Evolutionary conservation across 2,329 filamentous ascomycete species (phyloP).

Genomic region (Beauveria varroae): DNA sequence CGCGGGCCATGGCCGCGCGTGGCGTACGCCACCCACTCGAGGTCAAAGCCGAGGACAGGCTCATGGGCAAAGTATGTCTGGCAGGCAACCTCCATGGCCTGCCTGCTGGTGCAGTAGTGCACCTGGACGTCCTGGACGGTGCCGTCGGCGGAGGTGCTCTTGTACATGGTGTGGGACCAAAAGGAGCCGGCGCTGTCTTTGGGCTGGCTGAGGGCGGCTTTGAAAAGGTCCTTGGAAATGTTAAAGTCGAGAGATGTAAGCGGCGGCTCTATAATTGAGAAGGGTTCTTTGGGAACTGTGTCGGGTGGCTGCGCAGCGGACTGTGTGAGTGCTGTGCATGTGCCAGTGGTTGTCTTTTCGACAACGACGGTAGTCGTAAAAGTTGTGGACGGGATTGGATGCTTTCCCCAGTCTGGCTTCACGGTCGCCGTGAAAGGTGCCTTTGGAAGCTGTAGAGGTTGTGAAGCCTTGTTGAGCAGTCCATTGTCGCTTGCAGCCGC

Average conservation of each 20-base stretch:
- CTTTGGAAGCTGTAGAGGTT: neutral
- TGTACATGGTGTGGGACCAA: slow-evolving; percentile 65
- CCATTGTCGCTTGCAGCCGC: neutral
- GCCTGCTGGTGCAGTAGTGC: slow-evolving; percentile 67
- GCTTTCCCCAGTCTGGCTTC: neutral
- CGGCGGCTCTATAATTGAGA: slow-evolving; percentile 22
- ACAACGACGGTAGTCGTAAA: neutral
- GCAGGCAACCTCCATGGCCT: slow-evolving; percentile 59
- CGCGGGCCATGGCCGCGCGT: slow-evolving; percentile 43
- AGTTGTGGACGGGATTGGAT: neutral
- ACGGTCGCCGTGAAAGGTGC: neutral
- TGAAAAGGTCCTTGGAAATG: slow-evolving; percentile 38
- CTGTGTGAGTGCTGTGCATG: neutral
- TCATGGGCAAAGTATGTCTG: slow-evolving; percentile 60
- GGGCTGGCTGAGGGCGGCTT: slow-evolving; percentile 38
- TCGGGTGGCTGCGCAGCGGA: neutral
- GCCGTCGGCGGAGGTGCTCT: slow-evolving; percentile 36
- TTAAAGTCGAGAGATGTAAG: slow-evolving; percentile 36
- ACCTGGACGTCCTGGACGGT: slow-evolving; percentile 52
- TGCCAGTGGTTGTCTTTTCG: neutral
- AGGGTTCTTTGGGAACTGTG: neutral
- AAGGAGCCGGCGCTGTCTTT: slow-evolving; percentile 43
- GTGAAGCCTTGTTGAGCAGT: neutral
- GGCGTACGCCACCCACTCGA: slow-evolving; percentile 68
- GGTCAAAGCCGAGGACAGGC: slow-evolving; percentile 74